Conservation (phyloP, 2,329 filamentous ascomycete genomes). For the Aspergillus sp. region DNA sequence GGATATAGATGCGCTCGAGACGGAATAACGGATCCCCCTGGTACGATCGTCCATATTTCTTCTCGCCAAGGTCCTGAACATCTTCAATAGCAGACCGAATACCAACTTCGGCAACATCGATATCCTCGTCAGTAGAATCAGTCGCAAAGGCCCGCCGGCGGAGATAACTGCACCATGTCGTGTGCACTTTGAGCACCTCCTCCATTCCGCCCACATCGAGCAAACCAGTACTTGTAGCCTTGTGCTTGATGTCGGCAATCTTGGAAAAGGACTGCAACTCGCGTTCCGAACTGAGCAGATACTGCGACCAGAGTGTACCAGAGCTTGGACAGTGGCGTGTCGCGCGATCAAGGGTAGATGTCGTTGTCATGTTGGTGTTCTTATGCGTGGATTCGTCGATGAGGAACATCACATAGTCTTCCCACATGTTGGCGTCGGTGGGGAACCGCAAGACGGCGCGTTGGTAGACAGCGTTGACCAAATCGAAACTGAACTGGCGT, state of each 20-base stretch:
- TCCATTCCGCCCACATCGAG: constrained; percentile 81
- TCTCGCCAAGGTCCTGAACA: constrained; percentile 68
- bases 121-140: constrained; percentile 69
- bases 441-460: constrained; percentile 69
- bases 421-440: constrained; percentile 69
- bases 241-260: constrained; percentile 85
- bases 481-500: constrained; percentile 45
- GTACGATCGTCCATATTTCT: constrained; percentile 68
- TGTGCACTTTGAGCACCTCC: constrained; percentile 82
- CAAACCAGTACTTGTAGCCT: constrained; percentile 76
- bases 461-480: constrained; percentile 62
- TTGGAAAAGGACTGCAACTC: constrained; percentile 68
- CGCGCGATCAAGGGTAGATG: constrained; percentile 71
- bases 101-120: constrained; percentile 84
- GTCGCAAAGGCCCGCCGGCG: constrained; percentile 74
- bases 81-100: constrained; percentile 80
- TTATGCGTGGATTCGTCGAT: constrained; percentile 46
- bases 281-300: constrained; percentile 76
- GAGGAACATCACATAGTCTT: constrained; percentile 73
- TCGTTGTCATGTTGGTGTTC: constrained; percentile 42
- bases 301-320: constrained; percentile 82
- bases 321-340: constrained; percentile 92
- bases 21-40: constrained; percentile 84
- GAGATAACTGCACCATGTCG: constrained; percentile 90
- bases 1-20: constrained; percentile 84